A percentile compares a stretch with the other conserved stretches of the same genome.
These are phyloP conservation scores for Triticum urartu DNA, from an alignment of 176 grass and related monocot genomes.

Conservation along the genomic window DNA sequence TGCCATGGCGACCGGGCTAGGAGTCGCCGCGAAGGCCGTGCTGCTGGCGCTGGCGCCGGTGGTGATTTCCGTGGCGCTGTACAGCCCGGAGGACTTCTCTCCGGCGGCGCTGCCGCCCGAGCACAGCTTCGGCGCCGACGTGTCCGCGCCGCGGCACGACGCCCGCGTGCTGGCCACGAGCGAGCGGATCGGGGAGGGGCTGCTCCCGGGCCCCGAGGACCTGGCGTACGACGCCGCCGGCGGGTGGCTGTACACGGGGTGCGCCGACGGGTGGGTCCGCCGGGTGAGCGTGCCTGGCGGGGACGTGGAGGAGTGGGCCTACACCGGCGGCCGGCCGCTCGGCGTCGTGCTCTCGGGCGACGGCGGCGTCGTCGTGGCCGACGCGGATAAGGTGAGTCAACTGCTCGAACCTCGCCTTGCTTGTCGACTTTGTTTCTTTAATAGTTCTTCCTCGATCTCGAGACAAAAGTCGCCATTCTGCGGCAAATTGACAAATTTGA, in stretches of 20 bases:
- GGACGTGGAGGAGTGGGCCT: conserved; percentile 69
- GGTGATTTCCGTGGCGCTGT: conserved; percentile 36
- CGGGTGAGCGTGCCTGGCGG: conserved; percentile 39
- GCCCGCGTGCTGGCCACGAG: conserved; percentile 23
- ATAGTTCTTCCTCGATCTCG: no score
- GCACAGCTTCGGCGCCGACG: conserved; percentile 35
- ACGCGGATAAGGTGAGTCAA: conserved; percentile 50
- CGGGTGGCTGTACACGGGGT: conserved; percentile 64
- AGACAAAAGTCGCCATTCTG: neutral
- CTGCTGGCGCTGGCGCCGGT: conserved; percentile 41
- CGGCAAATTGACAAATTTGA: no score
- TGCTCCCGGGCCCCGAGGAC: conserved; percentile 72
- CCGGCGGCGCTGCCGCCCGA: conserved; percentile 49
- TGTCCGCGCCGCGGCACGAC: conserved; percentile 43
- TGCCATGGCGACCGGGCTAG: conserved; percentile 11
- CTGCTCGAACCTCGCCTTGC: neutral
- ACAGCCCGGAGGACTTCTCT: conserved; percentile 47
- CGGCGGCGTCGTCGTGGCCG: conserved; percentile 56
- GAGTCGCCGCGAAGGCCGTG: conserved; percentile 20
- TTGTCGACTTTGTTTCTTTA: neutral
- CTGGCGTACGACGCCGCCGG: conserved; percentile 53
- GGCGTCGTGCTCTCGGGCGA: conserved; percentile 47
- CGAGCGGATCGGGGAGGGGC: conserved; percentile 67
- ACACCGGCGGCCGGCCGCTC: conserved; percentile 59
- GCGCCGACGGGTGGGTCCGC: conserved; percentile 72